Conservation (phyloP, 2,329 filamentous ascomycete genomes). For the Cladophialophora yegresii region DNA sequence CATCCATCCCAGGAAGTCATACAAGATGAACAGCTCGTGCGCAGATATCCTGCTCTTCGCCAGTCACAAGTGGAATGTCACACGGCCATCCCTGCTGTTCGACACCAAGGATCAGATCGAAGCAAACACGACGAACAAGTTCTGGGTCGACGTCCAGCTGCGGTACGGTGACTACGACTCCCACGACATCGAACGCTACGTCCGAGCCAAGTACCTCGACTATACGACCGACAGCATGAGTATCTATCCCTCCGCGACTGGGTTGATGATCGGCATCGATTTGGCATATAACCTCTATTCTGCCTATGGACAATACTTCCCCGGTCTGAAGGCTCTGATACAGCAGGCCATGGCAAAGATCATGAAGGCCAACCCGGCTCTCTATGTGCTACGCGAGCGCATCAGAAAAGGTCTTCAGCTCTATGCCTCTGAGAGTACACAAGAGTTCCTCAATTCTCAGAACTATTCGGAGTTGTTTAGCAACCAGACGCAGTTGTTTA, state of each 20-base stretch:
- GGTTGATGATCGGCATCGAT: constrained; percentile 96
- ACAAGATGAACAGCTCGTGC: constrained; percentile 99
- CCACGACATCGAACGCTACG: constrained; percentile 97
- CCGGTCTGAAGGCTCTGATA: constrained; percentile 88
- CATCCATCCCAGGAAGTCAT: constrained; percentile 97
- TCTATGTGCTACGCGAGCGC: constrained; percentile 95
- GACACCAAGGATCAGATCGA: constrained; percentile 97
- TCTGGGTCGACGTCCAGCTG: constrained; percentile 97
- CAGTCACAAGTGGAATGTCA: constrained; percentile 98
- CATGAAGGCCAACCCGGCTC: constrained; percentile 97
- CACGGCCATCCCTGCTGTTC: constrained; percentile 85
- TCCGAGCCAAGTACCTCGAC: constrained; percentile 95
- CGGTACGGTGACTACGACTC: constrained; percentile 98
- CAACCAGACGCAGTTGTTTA: constrained; percentile 98
- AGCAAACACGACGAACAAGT: constrained; percentile 94
- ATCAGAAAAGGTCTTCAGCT: constrained; percentile 97
- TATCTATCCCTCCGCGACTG: constrained; percentile 95
- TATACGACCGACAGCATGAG: constrained; percentile 99
- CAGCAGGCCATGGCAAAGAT: constrained; percentile 99
- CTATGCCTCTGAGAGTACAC: constrained; percentile 97
- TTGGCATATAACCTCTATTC: constrained; percentile 98
- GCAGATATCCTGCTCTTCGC: constrained; percentile 96
- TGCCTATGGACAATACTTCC: constrained; percentile 98
- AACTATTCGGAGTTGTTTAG: constrained; percentile 99
- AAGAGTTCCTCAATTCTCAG: constrained; percentile 98